A percentile compares a stretch with the other conserved stretches of the same genome.
Evolutionary conservation across 345 rosid genomes (phyloP).

Genomic region (Psidium friedrichsthalianum): DNA sequence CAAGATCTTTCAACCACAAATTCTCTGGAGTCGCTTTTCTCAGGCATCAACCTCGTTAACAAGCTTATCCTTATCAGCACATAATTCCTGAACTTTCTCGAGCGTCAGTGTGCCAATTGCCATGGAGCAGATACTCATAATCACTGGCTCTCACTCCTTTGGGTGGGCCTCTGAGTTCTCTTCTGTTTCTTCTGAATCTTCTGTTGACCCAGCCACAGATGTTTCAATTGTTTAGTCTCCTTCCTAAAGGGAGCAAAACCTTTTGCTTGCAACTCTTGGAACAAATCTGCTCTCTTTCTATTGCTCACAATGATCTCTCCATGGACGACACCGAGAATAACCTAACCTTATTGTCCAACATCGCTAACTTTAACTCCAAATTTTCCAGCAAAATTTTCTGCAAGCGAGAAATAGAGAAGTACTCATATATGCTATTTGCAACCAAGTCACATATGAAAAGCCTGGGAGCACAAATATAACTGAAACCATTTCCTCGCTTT

Average conservation of each 20-base stretch:
- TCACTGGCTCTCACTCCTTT: conserved; percentile 41
- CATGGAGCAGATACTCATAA: conserved; percentile 79
- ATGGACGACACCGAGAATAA: conserved; percentile 78
- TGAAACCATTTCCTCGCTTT: not conserved
- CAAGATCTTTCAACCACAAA: conserved; percentile 74
- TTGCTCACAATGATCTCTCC: conserved; percentile 86
- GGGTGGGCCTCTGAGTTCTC: conserved; percentile 25
- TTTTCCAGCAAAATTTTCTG: conserved; percentile 51
- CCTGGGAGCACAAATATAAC: not conserved
- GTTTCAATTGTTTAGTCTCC: conserved; percentile 46
- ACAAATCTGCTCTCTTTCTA: conserved; percentile 72
- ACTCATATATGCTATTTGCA: not conserved
- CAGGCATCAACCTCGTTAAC: conserved; percentile 41
- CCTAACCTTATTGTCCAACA: conserved; percentile 76
- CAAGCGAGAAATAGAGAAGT: conserved; percentile 3
- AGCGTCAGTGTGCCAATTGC: conserved; percentile 69
- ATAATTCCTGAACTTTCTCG: conserved; percentile 66
- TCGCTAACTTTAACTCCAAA: conserved; percentile 59
- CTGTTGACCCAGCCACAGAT: conserved; percentile 57
- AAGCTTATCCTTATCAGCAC: conserved; percentile 51
- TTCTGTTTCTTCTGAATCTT: conserved; percentile 45
- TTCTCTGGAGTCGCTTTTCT: conserved; percentile 43
- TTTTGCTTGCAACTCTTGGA: conserved; percentile 58
- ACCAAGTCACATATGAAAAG: not conserved
- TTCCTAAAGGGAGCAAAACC: conserved; percentile 78